phyloP scores from a whole-genome alignment of 352 stramenopile genomes.

The Pythium rhizo-oryzae region DNA sequence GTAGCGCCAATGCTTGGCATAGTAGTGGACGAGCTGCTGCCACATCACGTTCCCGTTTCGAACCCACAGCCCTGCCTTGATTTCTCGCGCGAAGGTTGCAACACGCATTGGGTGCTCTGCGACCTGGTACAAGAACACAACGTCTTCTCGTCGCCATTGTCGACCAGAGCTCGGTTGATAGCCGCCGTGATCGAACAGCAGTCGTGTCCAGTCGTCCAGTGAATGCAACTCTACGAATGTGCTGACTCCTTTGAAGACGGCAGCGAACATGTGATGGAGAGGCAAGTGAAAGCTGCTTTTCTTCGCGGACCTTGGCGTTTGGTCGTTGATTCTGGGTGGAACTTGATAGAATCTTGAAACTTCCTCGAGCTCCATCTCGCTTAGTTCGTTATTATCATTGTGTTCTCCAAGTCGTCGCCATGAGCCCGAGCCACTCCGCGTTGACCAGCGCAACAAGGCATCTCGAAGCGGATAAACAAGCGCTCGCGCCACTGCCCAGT shows the following conservation, averaged over 20 bases:
- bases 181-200: slow-evolving; percentile 34
- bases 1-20: slow-evolving; percentile 82
- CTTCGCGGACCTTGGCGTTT: slow-evolving; percentile 2
- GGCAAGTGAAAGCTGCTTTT: slow-evolving; percentile 76
- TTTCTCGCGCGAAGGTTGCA: slow-evolving; percentile 63
- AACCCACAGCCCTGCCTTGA: slow-evolving; percentile 78
- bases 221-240: slow-evolving; percentile 42
- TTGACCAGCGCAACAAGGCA: slow-evolving; percentile 14
- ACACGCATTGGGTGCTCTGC: slow-evolving; percentile 62
- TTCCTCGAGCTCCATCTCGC: neutral
- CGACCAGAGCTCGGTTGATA: neutral
- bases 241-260: slow-evolving; percentile 55
- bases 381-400: neutral
- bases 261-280: slow-evolving; percentile 78
- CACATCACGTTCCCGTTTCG: slow-evolving; percentile 82
- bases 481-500: slow-evolving; percentile 41
- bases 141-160: slow-evolving; percentile 28
- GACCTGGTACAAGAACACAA: slow-evolving; percentile 51
- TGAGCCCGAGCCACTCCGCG: slow-evolving; percentile 11
- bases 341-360: slow-evolving; percentile 19
- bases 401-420: neutral
- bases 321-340: slow-evolving; percentile 7
- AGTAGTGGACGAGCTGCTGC: slow-evolving; percentile 80
- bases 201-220: slow-evolving; percentile 45
- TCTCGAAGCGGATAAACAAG: slow-evolving; percentile 37